phyloP scores from a whole-genome alignment of 352 stramenopile genomes.

The Pythium biforme region DNA sequence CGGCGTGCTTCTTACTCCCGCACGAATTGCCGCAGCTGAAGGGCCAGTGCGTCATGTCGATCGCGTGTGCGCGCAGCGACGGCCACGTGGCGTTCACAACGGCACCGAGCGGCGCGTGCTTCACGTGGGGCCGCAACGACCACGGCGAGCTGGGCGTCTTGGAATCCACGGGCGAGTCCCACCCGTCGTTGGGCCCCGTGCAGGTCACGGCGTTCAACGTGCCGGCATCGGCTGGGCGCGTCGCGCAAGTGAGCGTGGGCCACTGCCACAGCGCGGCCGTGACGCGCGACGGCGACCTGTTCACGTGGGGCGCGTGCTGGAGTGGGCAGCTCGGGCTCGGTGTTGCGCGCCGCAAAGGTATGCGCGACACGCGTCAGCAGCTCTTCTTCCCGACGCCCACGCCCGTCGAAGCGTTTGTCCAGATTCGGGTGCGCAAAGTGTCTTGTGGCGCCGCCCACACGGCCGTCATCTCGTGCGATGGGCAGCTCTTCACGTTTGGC shows the following conservation, averaged over 20 bases:
- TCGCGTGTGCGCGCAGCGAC: conserved; percentile 45
- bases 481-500: conserved; percentile 82
- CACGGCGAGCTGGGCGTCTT: conserved; percentile 57
- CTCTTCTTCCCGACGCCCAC: conserved; percentile 69
- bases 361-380: conserved; percentile 45
- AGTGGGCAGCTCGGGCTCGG: conserved; percentile 70
- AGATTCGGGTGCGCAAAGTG: conserved; percentile 55
- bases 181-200: conserved; percentile 1
- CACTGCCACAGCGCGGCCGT: conserved; percentile 61
- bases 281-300: conserved; percentile 50
- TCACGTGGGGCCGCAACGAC: conserved; percentile 58
- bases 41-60: conserved; percentile 24
- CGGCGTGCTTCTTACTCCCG: conserved; percentile 48
- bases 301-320: conserved; percentile 66
- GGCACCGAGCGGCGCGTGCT: conserved; percentile 36
- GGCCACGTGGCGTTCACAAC: conserved; percentile 52
- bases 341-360: conserved; percentile 49
- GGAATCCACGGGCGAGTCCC: conserved; percentile 12
- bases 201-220: conserved; percentile 15
- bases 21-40: conserved; percentile 34
- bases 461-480: conserved; percentile 49
- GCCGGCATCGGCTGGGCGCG: not conserved
- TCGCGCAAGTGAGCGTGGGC: conserved; percentile 50
- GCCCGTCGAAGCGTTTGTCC: conserved; percentile 44
- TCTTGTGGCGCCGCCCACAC: conserved; percentile 90